Evolutionary conservation across 768 basidiomycete species (phyloP), one percentile per base, ranked within the genome.

Genomic region (Lactifluus echinatus): DNA sequence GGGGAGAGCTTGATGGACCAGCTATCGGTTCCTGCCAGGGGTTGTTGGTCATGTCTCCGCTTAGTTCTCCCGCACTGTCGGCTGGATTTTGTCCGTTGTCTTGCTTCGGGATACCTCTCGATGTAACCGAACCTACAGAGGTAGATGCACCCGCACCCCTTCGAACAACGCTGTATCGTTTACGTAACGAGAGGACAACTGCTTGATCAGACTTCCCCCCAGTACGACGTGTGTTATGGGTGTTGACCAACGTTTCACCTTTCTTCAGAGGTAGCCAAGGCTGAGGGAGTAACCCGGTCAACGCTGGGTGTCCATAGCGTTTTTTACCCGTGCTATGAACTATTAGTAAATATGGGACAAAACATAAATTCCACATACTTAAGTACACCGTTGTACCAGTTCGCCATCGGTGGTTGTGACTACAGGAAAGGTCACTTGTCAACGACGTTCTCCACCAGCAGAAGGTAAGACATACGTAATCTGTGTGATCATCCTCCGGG

Each of bases 401-500:
- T 91, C 14, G 88, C 85, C 90, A 98, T 93, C 0, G 95, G 95
- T 0, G 95, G 94, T 70, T 98, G 95, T 0, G 91, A 93, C 87
- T 93, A 64, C 2, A 65, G 2, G 12, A 60, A 63, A 49, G 31
- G 50, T 65, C 42, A 62, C 53, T 19, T 46, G 39, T 23, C 40
- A 44, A 37, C 31, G 26, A 24, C 34, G 17, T 28, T 47, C 5
- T 2, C 17, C 15, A 8, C 15, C 26, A 29, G 36, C 21, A 51
- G 6, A 36, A n/a, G 26, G 26, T 36, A 54, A 42, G 1, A 70
- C 78, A 58, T 61, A 87, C 88, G 69, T 94, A 94, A 72, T 94
- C 90, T 17, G 93, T 94, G 33, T 88, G 76, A 64, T 89, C 88
- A 67, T 95, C 93, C 65, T 94, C 92, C 0, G 93, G 93, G 5